These are phyloP conservation scores for Rhizodiscina lignyota DNA, from an alignment of 495 filamentous ascomycete species.

Conservation along the genomic window DNA sequence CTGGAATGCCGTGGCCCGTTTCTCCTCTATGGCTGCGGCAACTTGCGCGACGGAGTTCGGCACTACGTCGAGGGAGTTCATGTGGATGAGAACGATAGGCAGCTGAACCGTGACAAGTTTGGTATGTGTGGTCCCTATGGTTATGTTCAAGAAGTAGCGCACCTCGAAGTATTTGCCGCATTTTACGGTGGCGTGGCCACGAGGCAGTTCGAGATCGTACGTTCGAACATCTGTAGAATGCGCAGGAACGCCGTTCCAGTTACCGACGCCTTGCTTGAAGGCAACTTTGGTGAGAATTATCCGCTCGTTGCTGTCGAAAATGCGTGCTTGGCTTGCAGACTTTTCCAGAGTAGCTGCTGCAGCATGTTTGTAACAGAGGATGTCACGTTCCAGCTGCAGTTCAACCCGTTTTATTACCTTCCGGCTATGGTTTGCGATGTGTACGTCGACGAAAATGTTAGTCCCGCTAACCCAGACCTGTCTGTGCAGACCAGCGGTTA, in stretches of 20 bases:
- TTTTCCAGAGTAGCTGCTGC: slow-evolving; percentile 30
- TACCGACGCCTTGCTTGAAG: slow-evolving; percentile 23
- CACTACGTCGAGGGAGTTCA: slow-evolving; percentile 43
- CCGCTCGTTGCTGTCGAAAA: slow-evolving; percentile 32
- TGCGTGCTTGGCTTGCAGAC: slow-evolving; percentile 30
- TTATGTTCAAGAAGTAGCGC: slow-evolving; percentile 34
- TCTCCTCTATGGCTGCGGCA: slow-evolving; percentile 35
- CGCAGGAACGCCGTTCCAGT: slow-evolving; percentile 28
- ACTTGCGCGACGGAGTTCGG: slow-evolving; percentile 41
- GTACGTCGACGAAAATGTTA: slow-evolving; percentile 35
- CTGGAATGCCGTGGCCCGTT: slow-evolving; percentile 9
- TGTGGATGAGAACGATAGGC: slow-evolving; percentile 38
- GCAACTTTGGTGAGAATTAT: slow-evolving; percentile 23
- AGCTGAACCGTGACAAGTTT: slow-evolving; percentile 35
- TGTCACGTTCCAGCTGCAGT: slow-evolving; percentile 28
- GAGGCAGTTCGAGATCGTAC: slow-evolving; percentile 33
- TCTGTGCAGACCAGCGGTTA: slow-evolving; percentile 37
- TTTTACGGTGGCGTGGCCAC: slow-evolving; percentile 31
- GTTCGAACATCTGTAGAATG: slow-evolving; percentile 31
- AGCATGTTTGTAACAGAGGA: slow-evolving; percentile 32
- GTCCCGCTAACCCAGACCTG: slow-evolving; percentile 43
- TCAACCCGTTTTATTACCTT: slow-evolving; percentile 31
- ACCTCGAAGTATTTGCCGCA: slow-evolving; percentile 35
- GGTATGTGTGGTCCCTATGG: slow-evolving; percentile 26
- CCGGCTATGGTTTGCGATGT: slow-evolving; percentile 30